Base-by-base conservation (phyloP, 371 early-diverging fungal species). In the Mucor lusitanicus region DNA sequence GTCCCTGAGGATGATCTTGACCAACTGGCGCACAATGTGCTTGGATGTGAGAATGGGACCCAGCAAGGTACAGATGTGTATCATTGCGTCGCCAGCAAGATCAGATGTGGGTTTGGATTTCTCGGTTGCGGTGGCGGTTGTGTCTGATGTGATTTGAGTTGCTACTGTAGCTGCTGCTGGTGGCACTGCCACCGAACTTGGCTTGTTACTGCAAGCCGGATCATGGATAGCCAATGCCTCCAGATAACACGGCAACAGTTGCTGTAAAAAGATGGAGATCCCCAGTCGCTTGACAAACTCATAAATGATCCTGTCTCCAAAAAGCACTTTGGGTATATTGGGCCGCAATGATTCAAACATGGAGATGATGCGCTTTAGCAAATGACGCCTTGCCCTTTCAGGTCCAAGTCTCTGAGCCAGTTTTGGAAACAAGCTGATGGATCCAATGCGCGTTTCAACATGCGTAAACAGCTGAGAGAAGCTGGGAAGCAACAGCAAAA, bases 321-420 rank as follows among this genome's bases (percentile, higher is more conserved):
- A 85, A 2, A 89, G 63, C 3, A 78, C 76, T n/a, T 73, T 71
- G 9, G 90, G 88, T 13, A 88, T 69, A 11, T 81, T 75, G 0
- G 87, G 87, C 7, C 83, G 72, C n/a, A 87, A 69, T 0, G 86
- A 87, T 77, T 89, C 90, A 73, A 89, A 88, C 59, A 89, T 76
- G 17, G 85, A 78, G 17, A 88, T 73, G 13, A 87, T 87, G 0
- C 87, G 85, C 50, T 89, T 88, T 30, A 89, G 68, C 3, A 89
- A 63, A 58, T 83, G 77, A 3, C 74, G 59, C n/a, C 85, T 82
- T 2, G 87, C 77, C 27, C 76, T 81, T 54, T 87, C 84, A 19
- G 79, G 79, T 1, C 90, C 90, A 2, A 89, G 74, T 15, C 87
- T 74, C 33, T 85, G 86, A 0, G 87, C 86, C 1, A 89, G 78